phyloP scores from a whole-genome alignment of 257 asterid genomes.

The Ligustrum vulgare region DNA sequence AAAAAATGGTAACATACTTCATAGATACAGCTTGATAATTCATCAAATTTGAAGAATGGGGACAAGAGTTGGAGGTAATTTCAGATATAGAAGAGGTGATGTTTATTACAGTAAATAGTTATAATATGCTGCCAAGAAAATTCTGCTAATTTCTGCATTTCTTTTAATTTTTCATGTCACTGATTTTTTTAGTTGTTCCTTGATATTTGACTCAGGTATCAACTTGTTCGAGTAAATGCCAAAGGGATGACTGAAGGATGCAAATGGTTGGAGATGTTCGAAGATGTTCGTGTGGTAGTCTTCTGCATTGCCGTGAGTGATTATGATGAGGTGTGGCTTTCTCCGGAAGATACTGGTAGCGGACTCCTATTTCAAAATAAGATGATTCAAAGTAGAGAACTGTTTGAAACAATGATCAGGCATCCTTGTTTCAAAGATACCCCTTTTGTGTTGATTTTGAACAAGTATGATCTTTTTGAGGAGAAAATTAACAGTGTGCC shows the following conservation, averaged over 20 bases:
- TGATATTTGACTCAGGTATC: conserved; percentile 51
- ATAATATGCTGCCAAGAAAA: not conserved
- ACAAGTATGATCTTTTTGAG: conserved; percentile 83
- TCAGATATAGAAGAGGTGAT: not conserved
- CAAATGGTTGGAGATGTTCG: conserved; percentile 98
- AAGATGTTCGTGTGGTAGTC: conserved; percentile 78
- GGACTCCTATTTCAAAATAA: conserved; percentile 59
- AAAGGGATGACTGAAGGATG: conserved; percentile 84
- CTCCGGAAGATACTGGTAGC: conserved; percentile 44
- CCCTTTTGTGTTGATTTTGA: conserved; percentile 70
- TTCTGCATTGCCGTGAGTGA: conserved; percentile 77
- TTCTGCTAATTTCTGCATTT: not conserved
- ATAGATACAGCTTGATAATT: not conserved
- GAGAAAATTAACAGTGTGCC: conserved; percentile 70
- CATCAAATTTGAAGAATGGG: not conserved
- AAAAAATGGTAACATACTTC: not conserved
- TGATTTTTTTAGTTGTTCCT: not conserved
- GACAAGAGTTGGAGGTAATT: not conserved
- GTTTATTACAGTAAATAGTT: not conserved
- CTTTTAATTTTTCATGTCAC: not conserved
- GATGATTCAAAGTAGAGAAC: conserved; percentile 77
- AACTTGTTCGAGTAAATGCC: conserved; percentile 79
- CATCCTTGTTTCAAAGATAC: conserved; percentile 79
- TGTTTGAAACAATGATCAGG: conserved; percentile 64
- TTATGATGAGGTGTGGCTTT: conserved; percentile 61